A percentile compares a stretch with the other conserved stretches of the same genome.
phyloP scores from a whole-genome alignment of 306 rosid genomes.

The Gynostemma pentaphyllum region DNA sequence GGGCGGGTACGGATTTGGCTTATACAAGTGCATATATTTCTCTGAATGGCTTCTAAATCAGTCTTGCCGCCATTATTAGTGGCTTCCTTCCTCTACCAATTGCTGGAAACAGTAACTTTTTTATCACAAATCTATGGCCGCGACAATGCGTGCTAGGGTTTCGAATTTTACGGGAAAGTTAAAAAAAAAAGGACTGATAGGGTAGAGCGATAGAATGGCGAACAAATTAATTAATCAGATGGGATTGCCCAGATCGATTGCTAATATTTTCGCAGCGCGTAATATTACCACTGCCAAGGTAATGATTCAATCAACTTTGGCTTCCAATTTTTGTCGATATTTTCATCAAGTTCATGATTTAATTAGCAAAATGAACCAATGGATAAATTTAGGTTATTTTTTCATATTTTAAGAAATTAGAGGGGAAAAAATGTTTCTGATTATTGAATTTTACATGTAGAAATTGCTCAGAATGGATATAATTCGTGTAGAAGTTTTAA shows the following conservation, averaged over 20 bases:
- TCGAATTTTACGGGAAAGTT: not conserved
- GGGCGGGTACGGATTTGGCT: too few species aligned
- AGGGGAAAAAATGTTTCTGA: too few species aligned
- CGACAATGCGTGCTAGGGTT: too few species aligned
- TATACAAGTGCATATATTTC: too few species aligned
- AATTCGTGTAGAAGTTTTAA: not conserved
- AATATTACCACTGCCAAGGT: conserved; percentile 78
- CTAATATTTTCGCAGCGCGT: conserved; percentile 70
- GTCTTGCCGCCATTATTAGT: too few species aligned
- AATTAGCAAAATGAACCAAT: not conserved
- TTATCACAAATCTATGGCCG: too few species aligned
- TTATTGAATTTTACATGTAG: too few species aligned
- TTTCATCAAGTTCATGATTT: not conserved
- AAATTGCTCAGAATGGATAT: not conserved
- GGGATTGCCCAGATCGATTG: conserved; percentile 57
- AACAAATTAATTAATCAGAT: conserved; percentile 60
- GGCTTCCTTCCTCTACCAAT: too few species aligned
- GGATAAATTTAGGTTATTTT: too few species aligned
- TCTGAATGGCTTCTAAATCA: too few species aligned
- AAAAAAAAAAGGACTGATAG: not conserved
- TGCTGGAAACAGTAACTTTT: too few species aligned
- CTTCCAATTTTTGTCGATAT: not conserved
- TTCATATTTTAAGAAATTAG: too few species aligned
- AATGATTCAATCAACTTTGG: not conserved
- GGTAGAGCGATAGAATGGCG: conserved; percentile 33